Percentiles rank a stretch among this genome's conserved stretches.
Conservation (phyloP, 768 basidiomycete species). For the Hydnum rufescens region DNA sequence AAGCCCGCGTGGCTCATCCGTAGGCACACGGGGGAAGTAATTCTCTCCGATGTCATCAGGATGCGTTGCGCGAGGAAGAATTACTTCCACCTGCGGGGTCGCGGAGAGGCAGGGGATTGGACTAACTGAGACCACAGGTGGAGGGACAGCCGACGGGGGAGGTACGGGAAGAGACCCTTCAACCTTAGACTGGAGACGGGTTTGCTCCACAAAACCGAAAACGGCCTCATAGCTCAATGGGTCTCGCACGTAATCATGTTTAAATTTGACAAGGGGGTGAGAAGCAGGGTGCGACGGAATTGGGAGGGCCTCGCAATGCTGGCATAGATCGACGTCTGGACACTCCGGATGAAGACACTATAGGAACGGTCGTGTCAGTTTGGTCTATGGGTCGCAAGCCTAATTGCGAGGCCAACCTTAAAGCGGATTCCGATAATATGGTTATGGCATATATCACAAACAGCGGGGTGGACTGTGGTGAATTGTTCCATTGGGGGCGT, state of each 20-base stretch:
- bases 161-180: background rate
- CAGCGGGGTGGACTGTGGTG: constrained; percentile 11
- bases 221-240: constrained; percentile 7
- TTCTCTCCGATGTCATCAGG: background rate
- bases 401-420: constrained; percentile 29
- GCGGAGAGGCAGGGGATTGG: background rate
- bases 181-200: background rate
- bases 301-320: constrained; percentile 57
- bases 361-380: background rate
- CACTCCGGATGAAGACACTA: constrained; percentile 68
- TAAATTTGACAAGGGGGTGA: constrained; percentile 65
- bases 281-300: constrained; percentile 50
- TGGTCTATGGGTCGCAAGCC: background rate
- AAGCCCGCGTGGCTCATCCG: background rate
- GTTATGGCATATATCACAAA: constrained; percentile 25
- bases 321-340: constrained; percentile 66
- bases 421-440: constrained; percentile 44
- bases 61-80: background rate
- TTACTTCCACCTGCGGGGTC: background rate
- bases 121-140: background rate
- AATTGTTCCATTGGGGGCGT: background rate
- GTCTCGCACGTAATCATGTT: constrained; percentile 11
- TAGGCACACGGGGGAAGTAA: background rate
- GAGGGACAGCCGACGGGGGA: background rate
- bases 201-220: constrained; percentile 6